These are phyloP conservation scores for Ophiocordyceps polyrhachis-furcata DNA, from an alignment of 2,329 filamentous ascomycete species.

Conservation along the genomic window DNA sequence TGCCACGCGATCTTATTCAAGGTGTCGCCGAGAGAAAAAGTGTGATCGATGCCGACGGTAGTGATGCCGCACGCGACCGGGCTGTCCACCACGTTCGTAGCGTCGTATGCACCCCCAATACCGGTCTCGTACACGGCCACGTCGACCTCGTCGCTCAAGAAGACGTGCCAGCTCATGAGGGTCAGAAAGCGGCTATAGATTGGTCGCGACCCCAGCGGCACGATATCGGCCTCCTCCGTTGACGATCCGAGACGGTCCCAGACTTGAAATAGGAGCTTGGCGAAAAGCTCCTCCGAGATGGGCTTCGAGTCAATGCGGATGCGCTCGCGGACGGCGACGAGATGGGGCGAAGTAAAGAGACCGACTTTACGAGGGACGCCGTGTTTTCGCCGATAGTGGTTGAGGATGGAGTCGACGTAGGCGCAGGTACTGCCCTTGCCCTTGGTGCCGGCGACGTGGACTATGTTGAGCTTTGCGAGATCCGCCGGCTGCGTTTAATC, in stretches of 20 bases:
- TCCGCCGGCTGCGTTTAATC: slow-evolving; percentile 18
- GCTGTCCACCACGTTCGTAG: slow-evolving; percentile 44
- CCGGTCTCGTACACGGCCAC: slow-evolving; percentile 48
- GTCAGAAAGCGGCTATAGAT: slow-evolving; percentile 44
- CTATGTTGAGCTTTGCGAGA: slow-evolving; percentile 41
- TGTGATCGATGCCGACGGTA: slow-evolving; percentile 51
- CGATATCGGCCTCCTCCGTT: slow-evolving; percentile 13
- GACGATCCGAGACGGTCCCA: slow-evolving; percentile 35
- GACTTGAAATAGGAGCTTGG: slow-evolving; percentile 49
- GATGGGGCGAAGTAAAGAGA: slow-evolving; percentile 51
- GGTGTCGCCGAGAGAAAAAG: slow-evolving; percentile 41
- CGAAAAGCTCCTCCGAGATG: slow-evolving; percentile 38
- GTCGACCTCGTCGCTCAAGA: slow-evolving; percentile 42
- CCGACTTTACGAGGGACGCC: slow-evolving; percentile 29
- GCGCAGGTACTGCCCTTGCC: slow-evolving; percentile 59
- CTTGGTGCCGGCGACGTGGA: slow-evolving; percentile 61
- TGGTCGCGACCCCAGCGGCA: slow-evolving; percentile 23
- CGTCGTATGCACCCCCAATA: slow-evolving; percentile 49
- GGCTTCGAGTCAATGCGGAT: slow-evolving; percentile 43
- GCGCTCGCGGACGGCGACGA: slow-evolving; percentile 47
- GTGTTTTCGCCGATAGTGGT: slow-evolving; percentile 22
- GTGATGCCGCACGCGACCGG: slow-evolving; percentile 43
- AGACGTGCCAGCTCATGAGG: slow-evolving; percentile 48
- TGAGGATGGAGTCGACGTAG: slow-evolving; percentile 44
- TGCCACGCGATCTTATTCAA: slow-evolving; percentile 54